Conservation (phyloP, 106 monocot genomes). For the Allium sativum region DNA sequence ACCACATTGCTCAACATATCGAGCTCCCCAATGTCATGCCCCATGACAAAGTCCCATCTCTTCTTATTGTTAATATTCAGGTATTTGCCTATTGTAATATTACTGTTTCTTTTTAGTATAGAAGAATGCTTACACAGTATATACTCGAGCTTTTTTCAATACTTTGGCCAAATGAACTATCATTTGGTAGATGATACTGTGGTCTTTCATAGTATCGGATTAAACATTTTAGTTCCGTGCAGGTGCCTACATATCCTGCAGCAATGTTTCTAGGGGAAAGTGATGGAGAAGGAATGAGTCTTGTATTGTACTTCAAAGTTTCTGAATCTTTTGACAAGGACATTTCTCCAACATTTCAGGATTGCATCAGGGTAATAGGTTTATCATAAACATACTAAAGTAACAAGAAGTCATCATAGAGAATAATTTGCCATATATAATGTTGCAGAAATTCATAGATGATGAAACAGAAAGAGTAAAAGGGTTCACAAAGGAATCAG, state of each 20-base stretch:
- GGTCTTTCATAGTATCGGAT: neutral
- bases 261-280: conserved; percentile 83
- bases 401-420: no score
- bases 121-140: no score
- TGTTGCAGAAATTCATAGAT: conserved; percentile 65
- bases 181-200: no score
- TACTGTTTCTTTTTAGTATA: no score
- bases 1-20: conserved; percentile 68
- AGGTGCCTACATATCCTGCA: conserved; percentile 89
- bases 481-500: conserved; percentile 68
- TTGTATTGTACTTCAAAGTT: conserved; percentile 81
- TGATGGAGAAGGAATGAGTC: conserved; percentile 85
- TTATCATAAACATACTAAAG: neutral
- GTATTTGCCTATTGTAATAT: conserved; percentile 16
- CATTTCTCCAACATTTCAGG: conserved; percentile 58
- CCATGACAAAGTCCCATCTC: conserved; percentile 70
- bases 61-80: conserved; percentile 91
- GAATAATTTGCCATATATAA: neutral
- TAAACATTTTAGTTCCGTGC: conserved; percentile 1
- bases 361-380: conserved; percentile 48
- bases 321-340: conserved; percentile 68
- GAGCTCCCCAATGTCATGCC: conserved; percentile 68
- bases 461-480: conserved; percentile 84
- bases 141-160: no score
- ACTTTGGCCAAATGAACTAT: no score